These are phyloP conservation scores for Coccomyxa sp. DNA, from an alignment of 139 green algal genomes.

Conservation along the genomic window DNA sequence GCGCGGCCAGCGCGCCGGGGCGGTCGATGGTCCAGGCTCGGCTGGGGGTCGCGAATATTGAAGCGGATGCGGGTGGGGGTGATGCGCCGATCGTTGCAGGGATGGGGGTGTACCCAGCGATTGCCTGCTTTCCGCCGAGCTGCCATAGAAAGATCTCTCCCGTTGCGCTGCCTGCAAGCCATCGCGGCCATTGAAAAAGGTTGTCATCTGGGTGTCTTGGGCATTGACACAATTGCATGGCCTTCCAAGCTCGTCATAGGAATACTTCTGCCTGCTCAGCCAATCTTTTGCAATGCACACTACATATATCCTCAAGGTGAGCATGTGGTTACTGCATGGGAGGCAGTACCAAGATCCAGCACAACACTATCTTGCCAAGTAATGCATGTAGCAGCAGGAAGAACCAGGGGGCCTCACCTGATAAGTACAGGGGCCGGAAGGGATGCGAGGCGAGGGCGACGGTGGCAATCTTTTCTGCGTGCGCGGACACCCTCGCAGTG, in stretches of 20 bases:
- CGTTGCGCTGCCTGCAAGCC: constrained; percentile 26
- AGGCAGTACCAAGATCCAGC: neutral
- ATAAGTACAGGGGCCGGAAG: constrained; percentile 22
- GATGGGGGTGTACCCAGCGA: constrained; percentile 44
- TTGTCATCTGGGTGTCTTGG: neutral
- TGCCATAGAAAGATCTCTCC: constrained; percentile 63
- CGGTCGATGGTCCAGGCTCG: constrained; percentile 7
- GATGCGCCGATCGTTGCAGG: neutral
- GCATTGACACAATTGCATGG: too few relatives aligned
- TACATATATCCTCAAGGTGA: too few relatives aligned
- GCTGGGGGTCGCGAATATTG: constrained; percentile 8
- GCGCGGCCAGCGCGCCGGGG: neutral
- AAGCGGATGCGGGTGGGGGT: constrained; percentile 5
- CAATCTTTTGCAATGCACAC: too few relatives aligned
- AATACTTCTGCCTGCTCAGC: too few relatives aligned
- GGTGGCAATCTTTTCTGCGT: constrained; percentile 5
- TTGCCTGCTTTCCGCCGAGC: constrained; percentile 34
- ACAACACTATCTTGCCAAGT: neutral
- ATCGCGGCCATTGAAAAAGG: neutral
- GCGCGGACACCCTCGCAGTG: neutral
- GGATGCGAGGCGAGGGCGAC: constrained; percentile 21
- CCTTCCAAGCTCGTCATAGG: too few relatives aligned
- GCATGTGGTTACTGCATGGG: too few relatives aligned
- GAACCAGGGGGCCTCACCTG: constrained; percentile 2
- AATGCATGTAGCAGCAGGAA: neutral